Evolutionary conservation across 2,329 filamentous ascomycete genomes (phyloP), one percentile per base, ranked within the genome.

Genomic region (Diaporthe ampelina): DNA sequence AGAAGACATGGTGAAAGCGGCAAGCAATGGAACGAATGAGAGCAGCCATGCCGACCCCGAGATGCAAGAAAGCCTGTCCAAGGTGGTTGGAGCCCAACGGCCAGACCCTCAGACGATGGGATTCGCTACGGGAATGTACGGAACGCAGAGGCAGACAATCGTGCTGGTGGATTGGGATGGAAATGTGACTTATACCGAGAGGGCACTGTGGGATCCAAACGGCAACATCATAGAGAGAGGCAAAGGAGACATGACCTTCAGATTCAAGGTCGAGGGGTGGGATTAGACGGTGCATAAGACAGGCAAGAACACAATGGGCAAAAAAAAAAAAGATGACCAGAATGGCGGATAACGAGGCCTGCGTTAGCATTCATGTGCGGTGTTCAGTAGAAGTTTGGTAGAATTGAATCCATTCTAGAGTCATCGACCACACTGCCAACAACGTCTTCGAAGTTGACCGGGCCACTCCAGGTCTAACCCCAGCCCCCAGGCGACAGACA

Each of bases 71-170:
- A 35, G 77, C 70, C 78, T 83, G 45, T 78, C 80, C 5, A 81
- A 84, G 56, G 80, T 73, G 1, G 58, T 70, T 26, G 74, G 58
- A 24, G 48, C 50, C 4, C 48, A 84, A 63, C 81, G 82, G 35
- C 85, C 86, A 2, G 72, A 85, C 81, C 74, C 77, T 50, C 76
- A 78, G 29, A 74, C 76, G 26, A 77, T 78, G 57, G 85, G 85
- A 1, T 91, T 90, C 77, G 88, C 89, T 79, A 89, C 86, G 7
- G 91, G 91, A 1, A 83, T 91, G 76, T 93, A 93, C 77, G 91
- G 91, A 5, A 93, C 91, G 7, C 91, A 93, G 81, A 83, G 91
- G 50, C 91, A 93, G 83, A 92, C 91, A 0, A 83, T 92, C 19
- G 81, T 93, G 19, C 81, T 92, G 58, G 88, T 92, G 9, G 90